Base-by-base conservation (phyloP, 2,329 filamentous ascomycete genomes). In the Botrytis porri region DNA sequence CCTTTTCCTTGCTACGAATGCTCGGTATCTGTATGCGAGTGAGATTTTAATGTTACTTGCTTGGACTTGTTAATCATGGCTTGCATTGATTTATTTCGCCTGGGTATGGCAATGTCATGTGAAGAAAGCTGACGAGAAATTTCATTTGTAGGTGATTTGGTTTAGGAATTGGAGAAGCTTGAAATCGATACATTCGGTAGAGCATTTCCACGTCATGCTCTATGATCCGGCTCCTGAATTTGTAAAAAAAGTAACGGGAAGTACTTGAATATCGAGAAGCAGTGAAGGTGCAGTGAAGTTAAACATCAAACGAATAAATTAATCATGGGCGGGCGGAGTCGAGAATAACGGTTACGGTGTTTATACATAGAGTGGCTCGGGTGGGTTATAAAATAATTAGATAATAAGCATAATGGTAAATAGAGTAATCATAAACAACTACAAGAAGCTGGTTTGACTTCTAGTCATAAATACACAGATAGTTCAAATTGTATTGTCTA, bases 141-240 rank as follows among this genome's bases (percentile, higher is more conserved):
- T 14, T 5, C 22, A 51, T 41, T 8, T 48, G 16, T 61, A 86
- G 84, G 88, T 92, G 71, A 85, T 92, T 51, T 96, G 93, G 93
- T 96, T 96, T 83, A 93, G 93, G 84, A 98, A 98, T 80, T 97
- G 94, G 94, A 88, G 86, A 71, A 88, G 87, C 25, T 84, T 98
- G 77, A 97, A 97, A 84, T 96, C 92, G 37, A 89, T 98, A 41
- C 89, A 94, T 78, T 89, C 92, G 0, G 89, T 98, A 18, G 95
- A 98, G 84, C 95, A 98, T 81, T 96, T 98, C 80, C 95, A 98
- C 82, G 91, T 98, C 79, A 94, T 98, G 94, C 84, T 98, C 71
- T 92, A 91, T 81, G 86, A 93, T 77, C 91, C 94, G 1, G 90
- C 95, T 77, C 84, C 85, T 57, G 86, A 84, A 5, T 93, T 97